Percentiles rank a stretch among this genome's conserved stretches.
phyloP scores from a whole-genome alignment of 1,139 yeast species.

The Hansenula sp. region DNA sequence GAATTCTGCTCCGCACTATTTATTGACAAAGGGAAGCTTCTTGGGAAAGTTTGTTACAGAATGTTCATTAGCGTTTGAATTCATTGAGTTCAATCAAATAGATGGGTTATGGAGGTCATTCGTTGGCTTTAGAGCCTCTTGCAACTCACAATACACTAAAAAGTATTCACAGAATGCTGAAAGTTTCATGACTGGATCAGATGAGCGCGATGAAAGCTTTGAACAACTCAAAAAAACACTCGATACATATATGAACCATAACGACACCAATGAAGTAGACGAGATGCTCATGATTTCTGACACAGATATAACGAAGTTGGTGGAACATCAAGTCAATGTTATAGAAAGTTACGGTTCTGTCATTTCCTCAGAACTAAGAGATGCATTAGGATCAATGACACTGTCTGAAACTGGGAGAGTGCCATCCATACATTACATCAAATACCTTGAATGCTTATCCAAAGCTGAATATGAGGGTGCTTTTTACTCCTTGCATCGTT shows the following conservation, averaged over 20 bases:
- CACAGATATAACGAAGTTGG: constrained; percentile 46
- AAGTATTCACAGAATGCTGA: constrained; percentile 1
- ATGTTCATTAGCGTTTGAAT: constrained; percentile 45
- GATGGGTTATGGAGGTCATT: constrained; percentile 52
- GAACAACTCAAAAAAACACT: not conserved
- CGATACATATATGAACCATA: not conserved
- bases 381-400: constrained; percentile 46
- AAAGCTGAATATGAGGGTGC: constrained; percentile 71
- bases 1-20: constrained; percentile 14
- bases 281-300: constrained; percentile 39
- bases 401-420: constrained; percentile 49
- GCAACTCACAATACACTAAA: constrained; percentile 16
- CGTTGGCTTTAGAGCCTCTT: constrained; percentile 42
- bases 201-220: constrained; percentile 14
- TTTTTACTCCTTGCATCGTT: constrained; percentile 68
- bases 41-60: constrained; percentile 39
- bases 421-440: constrained; percentile 63
- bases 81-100: constrained; percentile 57
- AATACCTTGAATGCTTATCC: constrained; percentile 59
- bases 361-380: constrained; percentile 43
- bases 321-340: constrained; percentile 54
- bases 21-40: constrained; percentile 32
- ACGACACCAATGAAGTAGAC: not conserved
- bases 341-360: constrained; percentile 53
- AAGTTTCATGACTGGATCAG: constrained; percentile 17